Base-by-base conservation (phyloP, 148 eudicot genomes). In the Dianthus caryophyllus region DNA sequence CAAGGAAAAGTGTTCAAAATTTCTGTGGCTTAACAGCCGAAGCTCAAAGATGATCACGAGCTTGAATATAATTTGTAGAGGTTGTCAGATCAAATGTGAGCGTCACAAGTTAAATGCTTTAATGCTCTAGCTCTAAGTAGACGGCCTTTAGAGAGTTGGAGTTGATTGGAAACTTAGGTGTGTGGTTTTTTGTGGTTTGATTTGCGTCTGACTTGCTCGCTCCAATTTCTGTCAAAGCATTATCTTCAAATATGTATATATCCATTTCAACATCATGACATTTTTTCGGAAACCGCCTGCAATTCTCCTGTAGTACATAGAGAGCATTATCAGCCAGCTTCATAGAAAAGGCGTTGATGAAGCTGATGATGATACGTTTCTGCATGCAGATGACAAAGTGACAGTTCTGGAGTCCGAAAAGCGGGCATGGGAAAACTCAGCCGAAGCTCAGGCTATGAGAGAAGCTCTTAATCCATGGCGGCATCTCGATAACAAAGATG, bases 391-490 rank as follows among this genome's bases (percentile, higher is more conserved):
- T 79, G 97, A 91, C 77, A 84, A 86, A 71, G 97, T 91, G 65
- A 83, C 97, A 38, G 97, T 74, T 57, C 48, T 88, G 73, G 97
- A 91, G 75, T 73, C 92, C 1, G 96, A 91, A 72, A 91, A 88
- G 83, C 85, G 86, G 66, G 97, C 85, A 13, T 88, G 87, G 87
- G 97, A 91, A 67, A 91, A 20, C 72, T 83, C 90, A 50, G 84
- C 90, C 17, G 97, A 91, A 82, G 97, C 96, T 74, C 85, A 83
- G 72, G 88, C 96, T 66, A 65, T 83, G 46, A 83, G 91, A 77
- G 96, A 91, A 55, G 96, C 92, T 66, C 85, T 91, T 43, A 91
- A 91, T 82, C 97, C 97, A 11, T 91, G 96, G 96, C 81, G 87
- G 39, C 70, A 79, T 66, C 75, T 69, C 15, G 90, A 91, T 64